Percentiles rank a stretch among this genome's conserved stretches.
These are phyloP conservation scores for Psidium friedrichsthalianum DNA, from an alignment of 345 rosid species.

Conservation along the genomic window DNA sequence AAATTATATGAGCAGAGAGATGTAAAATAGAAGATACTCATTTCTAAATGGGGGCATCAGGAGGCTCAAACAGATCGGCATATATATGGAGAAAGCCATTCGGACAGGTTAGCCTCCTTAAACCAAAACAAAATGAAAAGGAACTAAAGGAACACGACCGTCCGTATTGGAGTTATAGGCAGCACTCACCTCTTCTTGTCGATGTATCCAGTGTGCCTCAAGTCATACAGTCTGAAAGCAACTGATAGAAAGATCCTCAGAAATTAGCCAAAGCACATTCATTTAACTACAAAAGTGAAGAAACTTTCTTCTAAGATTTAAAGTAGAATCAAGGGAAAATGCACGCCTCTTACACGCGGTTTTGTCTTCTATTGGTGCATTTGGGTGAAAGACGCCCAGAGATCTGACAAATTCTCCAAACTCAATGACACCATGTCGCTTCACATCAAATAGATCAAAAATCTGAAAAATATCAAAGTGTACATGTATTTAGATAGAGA, in stretches of 20 bases:
- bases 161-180: not conserved
- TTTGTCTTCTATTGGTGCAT: slow-evolving; percentile 59
- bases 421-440: slow-evolving; percentile 82
- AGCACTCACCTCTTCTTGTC: slow-evolving; percentile 74
- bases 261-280: not conserved
- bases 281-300: not conserved
- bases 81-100: not conserved
- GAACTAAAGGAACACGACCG: not conserved
- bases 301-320: not conserved
- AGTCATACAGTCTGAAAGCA: slow-evolving; percentile 77
- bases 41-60: not conserved
- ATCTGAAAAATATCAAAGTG: slow-evolving; percentile 22
- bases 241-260: slow-evolving; percentile 22
- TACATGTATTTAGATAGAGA: not conserved
- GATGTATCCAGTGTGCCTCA: slow-evolving; percentile 79
- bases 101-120: not conserved
- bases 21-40: not conserved
- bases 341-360: slow-evolving; percentile 41
- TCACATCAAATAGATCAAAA: slow-evolving; percentile 78
- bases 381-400: slow-evolving; percentile 72
- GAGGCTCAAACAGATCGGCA: not conserved
- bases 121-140: not conserved
- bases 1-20: not conserved
- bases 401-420: slow-evolving; percentile 92
- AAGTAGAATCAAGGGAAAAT: not conserved